Evolutionary conservation across 139 green algal genomes (phyloP).

Genomic region (Limnomonas spitsbergensis): DNA sequence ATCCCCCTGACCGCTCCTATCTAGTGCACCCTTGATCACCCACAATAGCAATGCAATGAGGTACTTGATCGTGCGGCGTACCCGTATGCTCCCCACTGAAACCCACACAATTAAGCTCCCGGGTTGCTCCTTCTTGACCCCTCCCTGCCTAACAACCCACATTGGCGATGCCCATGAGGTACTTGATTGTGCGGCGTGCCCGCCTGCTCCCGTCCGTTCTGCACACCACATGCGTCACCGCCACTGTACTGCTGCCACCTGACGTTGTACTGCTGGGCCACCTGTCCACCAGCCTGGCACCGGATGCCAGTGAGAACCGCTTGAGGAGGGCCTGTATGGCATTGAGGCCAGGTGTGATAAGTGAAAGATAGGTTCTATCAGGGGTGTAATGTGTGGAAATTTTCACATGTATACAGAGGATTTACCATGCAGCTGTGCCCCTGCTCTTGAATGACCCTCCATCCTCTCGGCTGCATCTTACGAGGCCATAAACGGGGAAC

Average conservation of each 20-base stretch:
- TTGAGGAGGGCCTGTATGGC: neutral
- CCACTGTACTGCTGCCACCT: neutral
- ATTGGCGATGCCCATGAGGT: slow-evolving; percentile 32
- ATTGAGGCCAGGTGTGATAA: too few relatives aligned
- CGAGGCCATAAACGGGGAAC: too few relatives aligned
- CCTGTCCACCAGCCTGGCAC: slow-evolving; percentile 1
- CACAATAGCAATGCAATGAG: slow-evolving; percentile 2
- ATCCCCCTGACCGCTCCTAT: neutral
- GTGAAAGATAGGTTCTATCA: too few relatives aligned
- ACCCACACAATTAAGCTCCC: slow-evolving; percentile 22
- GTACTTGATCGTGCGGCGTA: slow-evolving; percentile 43
- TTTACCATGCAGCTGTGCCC: too few relatives aligned
- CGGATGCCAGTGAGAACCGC: neutral
- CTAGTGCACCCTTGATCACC: neutral
- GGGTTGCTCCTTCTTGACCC: neutral
- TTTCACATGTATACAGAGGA: too few relatives aligned
- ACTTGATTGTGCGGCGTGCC: slow-evolving; percentile 42
- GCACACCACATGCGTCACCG: slow-evolving; percentile 42
- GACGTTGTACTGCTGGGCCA: neutral
- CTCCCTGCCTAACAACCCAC: neutral
- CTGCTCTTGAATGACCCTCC: too few relatives aligned
- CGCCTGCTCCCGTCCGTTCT: slow-evolving; percentile 24
- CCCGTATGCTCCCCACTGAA: slow-evolving; percentile 24
- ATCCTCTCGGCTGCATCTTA: too few relatives aligned
- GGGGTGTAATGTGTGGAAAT: too few relatives aligned